Evolutionary conservation across 2,329 filamentous ascomycete genomes (phyloP), one percentile per base, ranked within the genome.

Genomic region (Cladosporium velox): DNA sequence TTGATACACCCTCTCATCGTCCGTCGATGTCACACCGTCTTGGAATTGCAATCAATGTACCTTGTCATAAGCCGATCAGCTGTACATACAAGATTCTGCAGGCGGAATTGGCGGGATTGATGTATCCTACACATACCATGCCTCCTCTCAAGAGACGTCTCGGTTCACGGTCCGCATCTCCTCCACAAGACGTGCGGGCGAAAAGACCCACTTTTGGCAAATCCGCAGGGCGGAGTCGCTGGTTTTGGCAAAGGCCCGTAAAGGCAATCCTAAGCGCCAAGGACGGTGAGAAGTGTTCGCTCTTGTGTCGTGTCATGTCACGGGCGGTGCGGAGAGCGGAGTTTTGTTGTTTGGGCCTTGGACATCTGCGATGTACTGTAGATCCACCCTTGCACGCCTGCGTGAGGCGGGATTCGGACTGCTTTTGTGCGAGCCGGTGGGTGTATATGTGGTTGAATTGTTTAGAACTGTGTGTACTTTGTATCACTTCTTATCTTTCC

Each of bases 31-130:
- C 38, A 21, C 7, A 44, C 38, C 38, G 18, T 18, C 18, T 3
- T 21, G 1, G 5, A 44, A n/a, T 10, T 7, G 6, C 38, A 8
- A n/a, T 7, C 38, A 8, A n/a, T 44, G 15, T 21, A 10, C 38
- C 18, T n/a, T 44, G 38, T 10, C 38, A n/a, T 3, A 7, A 44
- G 38, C 10, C 38, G 6, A 52, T 30, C 26, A 52, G 11, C 47
- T 26, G 26, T 15, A 4, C 11, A 51, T 15, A 18, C 12, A 54
- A 18, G 6, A 30, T 1, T 15, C 15, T 15, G 26, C 3, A 3
- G 51, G 51, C 51, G 51, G 51, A 32, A 54, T 54, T 54, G 51
- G 51, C 51, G 51, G 51, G 24, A 28, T 54, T 54, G 24, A 30
- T 30, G 6, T 30, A 30, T 30, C 28, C 49, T 28, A 26, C 24